Percentiles rank a stretch among this genome's conserved stretches.
These are phyloP conservation scores for Trichoderma endophyticum DNA, from an alignment of 2,329 filamentous ascomycete genomes.

Conservation along the genomic window DNA sequence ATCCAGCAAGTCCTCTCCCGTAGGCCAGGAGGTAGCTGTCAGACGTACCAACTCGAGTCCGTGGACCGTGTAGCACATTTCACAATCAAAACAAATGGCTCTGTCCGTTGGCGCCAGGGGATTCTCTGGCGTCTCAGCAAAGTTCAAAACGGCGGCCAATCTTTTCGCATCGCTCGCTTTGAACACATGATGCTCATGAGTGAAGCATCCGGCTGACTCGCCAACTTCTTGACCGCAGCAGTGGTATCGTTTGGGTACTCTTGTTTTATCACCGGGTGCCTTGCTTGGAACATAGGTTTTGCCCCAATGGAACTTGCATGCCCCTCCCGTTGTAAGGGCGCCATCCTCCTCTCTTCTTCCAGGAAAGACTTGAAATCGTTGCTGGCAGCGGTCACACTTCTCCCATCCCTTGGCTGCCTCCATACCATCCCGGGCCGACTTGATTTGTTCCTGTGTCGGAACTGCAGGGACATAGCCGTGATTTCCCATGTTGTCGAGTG, in stretches of 20 bases:
- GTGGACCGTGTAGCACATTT: conserved; percentile 92
- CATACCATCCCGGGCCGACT: conserved; percentile 62
- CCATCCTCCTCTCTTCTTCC: conserved; percentile 75
- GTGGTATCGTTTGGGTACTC: conserved; percentile 61
- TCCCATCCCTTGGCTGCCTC: conserved; percentile 74
- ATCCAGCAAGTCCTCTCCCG: conserved; percentile 71
- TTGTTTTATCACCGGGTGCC: conserved; percentile 54
- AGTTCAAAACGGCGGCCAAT: conserved; percentile 75
- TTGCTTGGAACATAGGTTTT: conserved; percentile 60
- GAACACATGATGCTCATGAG: conserved; percentile 75
- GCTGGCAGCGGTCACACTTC: conserved; percentile 79
- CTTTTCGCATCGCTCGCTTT: conserved; percentile 74
- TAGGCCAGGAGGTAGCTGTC: conserved; percentile 85
- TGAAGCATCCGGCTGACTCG: conserved; percentile 70
- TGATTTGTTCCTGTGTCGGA: conserved; percentile 65
- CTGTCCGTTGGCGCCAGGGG: conserved; percentile 46
- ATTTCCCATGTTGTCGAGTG: conserved; percentile 59
- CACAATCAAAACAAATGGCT: conserved; percentile 87
- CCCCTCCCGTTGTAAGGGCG: conserved; percentile 70
- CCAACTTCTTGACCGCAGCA: conserved; percentile 79
- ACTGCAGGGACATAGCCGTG: conserved; percentile 72
- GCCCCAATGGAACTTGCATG: conserved; percentile 78
- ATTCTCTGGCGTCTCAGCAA: conserved; percentile 72
- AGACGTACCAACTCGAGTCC: conserved; percentile 88
- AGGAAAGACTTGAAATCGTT: conserved; percentile 88